Evolutionary conservation across 495 filamentous ascomycete genomes (phyloP).

Genomic region (Chaetomium cochliodes): DNA sequence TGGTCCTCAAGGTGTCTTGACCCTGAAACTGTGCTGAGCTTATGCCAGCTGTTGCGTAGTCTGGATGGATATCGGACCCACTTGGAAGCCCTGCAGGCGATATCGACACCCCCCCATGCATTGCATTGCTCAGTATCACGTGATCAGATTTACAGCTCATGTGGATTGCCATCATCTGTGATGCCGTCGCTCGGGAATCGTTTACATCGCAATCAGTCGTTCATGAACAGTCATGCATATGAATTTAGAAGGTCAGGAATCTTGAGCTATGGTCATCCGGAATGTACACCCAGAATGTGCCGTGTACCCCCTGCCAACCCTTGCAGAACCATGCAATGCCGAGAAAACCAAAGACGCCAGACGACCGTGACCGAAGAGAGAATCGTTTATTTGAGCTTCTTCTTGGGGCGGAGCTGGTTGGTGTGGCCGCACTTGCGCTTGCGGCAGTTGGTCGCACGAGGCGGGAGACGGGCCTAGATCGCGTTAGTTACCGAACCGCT

Average conservation of each 20-base stretch:
- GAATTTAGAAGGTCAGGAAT: constrained; percentile 31
- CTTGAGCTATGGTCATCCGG: constrained; percentile 37
- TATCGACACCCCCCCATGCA: background rate
- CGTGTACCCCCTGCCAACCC: constrained; percentile 30
- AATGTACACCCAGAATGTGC: constrained; percentile 32
- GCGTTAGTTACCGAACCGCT: constrained; percentile 21
- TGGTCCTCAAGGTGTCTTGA: constrained; percentile 17
- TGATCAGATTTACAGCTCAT: background rate
- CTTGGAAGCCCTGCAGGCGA: background rate
- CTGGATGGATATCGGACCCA: constrained; percentile 3
- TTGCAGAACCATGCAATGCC: constrained; percentile 33
- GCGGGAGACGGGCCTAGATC: constrained; percentile 83
- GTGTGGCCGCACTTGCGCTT: constrained; percentile 99
- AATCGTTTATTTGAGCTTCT: constrained; percentile 94
- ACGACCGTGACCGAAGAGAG: constrained; percentile 34
- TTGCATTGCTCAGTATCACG: background rate
- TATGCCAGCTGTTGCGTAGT: constrained; percentile 31
- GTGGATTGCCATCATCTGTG: background rate
- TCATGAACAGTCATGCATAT: constrained; percentile 13
- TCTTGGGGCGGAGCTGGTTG: constrained; percentile 99
- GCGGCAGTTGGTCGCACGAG: constrained; percentile 98
- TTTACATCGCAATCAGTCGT: background rate
- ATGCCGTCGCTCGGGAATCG: background rate
- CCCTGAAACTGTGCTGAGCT: constrained; percentile 19
- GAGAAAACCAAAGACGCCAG: constrained; percentile 41